These are phyloP conservation scores for Talaromyces sp. DNA, from an alignment of 2,329 filamentous ascomycete genomes.

Conservation along the genomic window DNA sequence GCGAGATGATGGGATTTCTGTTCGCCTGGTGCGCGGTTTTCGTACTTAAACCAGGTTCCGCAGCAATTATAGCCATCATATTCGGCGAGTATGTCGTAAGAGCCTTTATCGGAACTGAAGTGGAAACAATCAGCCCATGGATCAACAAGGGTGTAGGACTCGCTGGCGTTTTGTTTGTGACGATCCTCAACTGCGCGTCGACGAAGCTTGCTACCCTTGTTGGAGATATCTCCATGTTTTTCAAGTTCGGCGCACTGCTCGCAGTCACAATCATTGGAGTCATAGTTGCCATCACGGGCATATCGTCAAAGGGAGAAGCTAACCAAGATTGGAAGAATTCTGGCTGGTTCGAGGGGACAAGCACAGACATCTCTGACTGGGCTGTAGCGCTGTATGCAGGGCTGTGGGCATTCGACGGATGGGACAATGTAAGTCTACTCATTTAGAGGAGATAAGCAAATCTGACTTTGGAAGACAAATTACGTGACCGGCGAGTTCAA, in stretches of 20 bases:
- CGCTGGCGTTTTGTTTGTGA: constrained; percentile 70
- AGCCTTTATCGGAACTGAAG: constrained; percentile 81
- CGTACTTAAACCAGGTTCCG: constrained; percentile 87
- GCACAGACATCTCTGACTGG: constrained; percentile 75
- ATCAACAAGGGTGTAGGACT: constrained; percentile 86
- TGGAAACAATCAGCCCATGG: constrained; percentile 76
- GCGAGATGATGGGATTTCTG: constrained; percentile 85
- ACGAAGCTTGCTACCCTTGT: constrained; percentile 82
- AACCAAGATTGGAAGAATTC: constrained; percentile 82
- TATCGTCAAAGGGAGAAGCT: constrained; percentile 70
- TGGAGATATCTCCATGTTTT: constrained; percentile 91
- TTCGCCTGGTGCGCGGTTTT: constrained; percentile 96
- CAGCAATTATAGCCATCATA: constrained; percentile 94
- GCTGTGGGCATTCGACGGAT: constrained; percentile 96
- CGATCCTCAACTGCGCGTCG: constrained; percentile 83
- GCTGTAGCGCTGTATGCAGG: constrained; percentile 93
- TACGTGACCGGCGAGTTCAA: constrained; percentile 97
- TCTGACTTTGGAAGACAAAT: constrained; percentile 64
- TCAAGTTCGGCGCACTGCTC: constrained; percentile 88
- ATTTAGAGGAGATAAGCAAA: too few species aligned
- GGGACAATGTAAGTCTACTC: constrained; percentile 77
- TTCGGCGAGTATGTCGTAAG: constrained; percentile 97
- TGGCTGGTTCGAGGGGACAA: constrained; percentile 86
- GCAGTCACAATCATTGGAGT: constrained; percentile 85
- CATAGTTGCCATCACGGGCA: constrained; percentile 81